Percentiles rank a stretch among this genome's conserved stretches.
phyloP scores from a whole-genome alignment of 495 filamentous ascomycete species.

The Penicillium steckii region DNA sequence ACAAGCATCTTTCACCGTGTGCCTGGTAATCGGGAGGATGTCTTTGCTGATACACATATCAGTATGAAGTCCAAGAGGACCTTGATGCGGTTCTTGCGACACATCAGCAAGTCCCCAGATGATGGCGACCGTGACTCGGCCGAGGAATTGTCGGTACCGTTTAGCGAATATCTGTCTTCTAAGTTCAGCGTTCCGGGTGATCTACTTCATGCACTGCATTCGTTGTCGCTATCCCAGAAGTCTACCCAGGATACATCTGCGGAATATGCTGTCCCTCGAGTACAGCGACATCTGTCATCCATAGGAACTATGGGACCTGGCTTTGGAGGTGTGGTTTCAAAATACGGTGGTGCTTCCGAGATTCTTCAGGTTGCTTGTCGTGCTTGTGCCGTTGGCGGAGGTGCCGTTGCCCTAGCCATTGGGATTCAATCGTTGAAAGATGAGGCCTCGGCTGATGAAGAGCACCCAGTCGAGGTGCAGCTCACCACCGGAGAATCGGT shows the following conservation, averaged over 20 bases:
- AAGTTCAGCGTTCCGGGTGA: constrained; percentile 71
- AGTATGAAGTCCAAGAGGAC: constrained; percentile 73
- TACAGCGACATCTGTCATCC: constrained; percentile 79
- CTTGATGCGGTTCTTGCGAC: constrained; percentile 87
- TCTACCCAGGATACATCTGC: constrained; percentile 56
- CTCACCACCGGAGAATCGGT: constrained; percentile 63
- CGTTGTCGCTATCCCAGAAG: constrained; percentile 73
- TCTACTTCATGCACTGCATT: constrained; percentile 69
- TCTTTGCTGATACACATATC: constrained; percentile 72
- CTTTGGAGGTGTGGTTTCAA: constrained; percentile 81
- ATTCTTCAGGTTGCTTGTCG: constrained; percentile 90
- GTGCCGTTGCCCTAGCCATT: constrained; percentile 80
- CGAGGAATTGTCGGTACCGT: constrained; percentile 42
- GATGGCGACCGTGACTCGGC: constrained; percentile 24
- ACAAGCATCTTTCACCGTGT: constrained; percentile 54
- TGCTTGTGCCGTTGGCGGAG: constrained; percentile 88
- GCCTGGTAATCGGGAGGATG: constrained; percentile 82
- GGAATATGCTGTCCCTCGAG: constrained; percentile 61
- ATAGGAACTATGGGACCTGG: constrained; percentile 84
- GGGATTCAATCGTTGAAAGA: constrained; percentile 48
- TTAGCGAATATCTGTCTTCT: constrained; percentile 62
- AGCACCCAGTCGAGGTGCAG: constrained; percentile 39
- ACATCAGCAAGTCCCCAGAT: constrained; percentile 37
- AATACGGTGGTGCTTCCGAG: constrained; percentile 93
- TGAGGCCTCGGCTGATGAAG: constrained; percentile 17